These are phyloP conservation scores for Xylariaceae sp. DNA, from an alignment of 2,329 filamentous ascomycete genomes.

Conservation along the genomic window DNA sequence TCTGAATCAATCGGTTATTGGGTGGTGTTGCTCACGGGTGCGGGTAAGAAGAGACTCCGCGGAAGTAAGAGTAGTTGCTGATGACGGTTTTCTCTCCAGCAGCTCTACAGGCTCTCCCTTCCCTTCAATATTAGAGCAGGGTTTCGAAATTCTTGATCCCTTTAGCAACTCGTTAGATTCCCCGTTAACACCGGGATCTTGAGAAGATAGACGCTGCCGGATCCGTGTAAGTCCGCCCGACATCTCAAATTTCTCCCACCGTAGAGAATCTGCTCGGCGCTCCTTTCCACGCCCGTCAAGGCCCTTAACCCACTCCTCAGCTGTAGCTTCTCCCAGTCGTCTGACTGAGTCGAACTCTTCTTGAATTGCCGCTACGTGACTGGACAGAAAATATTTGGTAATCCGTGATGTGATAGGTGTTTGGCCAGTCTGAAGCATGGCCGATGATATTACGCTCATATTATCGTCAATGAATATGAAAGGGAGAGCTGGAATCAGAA, in stretches of 20 bases:
- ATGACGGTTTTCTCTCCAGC: neutral
- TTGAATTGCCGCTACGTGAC: conserved; percentile 59
- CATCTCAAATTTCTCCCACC: conserved; percentile 71
- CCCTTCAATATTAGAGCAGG: neutral
- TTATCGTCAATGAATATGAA: conserved; percentile 62
- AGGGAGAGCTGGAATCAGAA: conserved; percentile 64
- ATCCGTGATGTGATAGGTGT: conserved; percentile 47
- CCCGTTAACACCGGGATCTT: neutral
- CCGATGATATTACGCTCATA: conserved; percentile 55
- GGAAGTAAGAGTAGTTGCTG: neutral
- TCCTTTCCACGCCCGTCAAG: conserved; percentile 60
- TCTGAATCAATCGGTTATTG: neutral
- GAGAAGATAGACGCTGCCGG: conserved; percentile 29
- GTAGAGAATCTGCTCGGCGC: conserved; percentile 55
- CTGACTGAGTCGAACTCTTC: conserved; percentile 60
- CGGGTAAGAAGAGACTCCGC: neutral
- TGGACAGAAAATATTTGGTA: conserved; percentile 62
- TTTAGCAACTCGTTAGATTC: neutral
- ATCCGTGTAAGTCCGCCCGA: conserved; percentile 42
- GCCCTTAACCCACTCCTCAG: conserved; percentile 77
- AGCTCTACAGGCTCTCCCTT: neutral
- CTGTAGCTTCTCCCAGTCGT: conserved; percentile 61
- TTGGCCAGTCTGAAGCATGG: conserved; percentile 49
- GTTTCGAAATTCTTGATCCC: neutral
- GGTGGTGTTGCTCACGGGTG: neutral